Conservation (phyloP, 108 stramenopile species). For the Skeletonema potamos region DNA sequence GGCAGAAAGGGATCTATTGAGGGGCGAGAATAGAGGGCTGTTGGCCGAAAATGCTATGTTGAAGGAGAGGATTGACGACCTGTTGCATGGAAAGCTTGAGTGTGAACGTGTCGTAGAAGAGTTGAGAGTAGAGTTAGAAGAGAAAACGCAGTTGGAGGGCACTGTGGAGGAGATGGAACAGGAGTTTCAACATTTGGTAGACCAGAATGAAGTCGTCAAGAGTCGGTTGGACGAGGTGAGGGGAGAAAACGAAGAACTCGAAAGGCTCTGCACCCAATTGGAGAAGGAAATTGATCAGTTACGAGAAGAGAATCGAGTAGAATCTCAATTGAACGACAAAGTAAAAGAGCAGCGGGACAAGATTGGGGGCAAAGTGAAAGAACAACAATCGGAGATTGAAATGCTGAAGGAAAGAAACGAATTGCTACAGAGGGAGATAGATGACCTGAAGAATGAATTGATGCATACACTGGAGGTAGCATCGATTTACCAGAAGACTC, state of each 20-base stretch:
- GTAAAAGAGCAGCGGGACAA: conserved; percentile 2
- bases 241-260: background rate
- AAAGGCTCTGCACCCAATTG: background rate
- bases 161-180: background rate
- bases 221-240: background rate
- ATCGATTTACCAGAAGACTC: background rate
- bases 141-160: background rate
- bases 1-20: background rate
- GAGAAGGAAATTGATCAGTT: background rate
- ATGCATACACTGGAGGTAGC: background rate
- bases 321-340: background rate
- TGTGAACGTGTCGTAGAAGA: background rate
- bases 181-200: background rate
- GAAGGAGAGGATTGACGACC: background rate
- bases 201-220: background rate
- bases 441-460: background rate
- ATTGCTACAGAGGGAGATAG: background rate
- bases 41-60: background rate
- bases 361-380: background rate
- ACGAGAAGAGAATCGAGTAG: background rate
- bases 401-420: background rate
- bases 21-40: background rate
- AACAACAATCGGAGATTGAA: background rate
- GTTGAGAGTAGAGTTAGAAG: background rate
- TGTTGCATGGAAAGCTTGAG: background rate